Base-by-base conservation (phyloP, 768 basidiomycete species). In the Agaricus sinodeliciosus region DNA sequence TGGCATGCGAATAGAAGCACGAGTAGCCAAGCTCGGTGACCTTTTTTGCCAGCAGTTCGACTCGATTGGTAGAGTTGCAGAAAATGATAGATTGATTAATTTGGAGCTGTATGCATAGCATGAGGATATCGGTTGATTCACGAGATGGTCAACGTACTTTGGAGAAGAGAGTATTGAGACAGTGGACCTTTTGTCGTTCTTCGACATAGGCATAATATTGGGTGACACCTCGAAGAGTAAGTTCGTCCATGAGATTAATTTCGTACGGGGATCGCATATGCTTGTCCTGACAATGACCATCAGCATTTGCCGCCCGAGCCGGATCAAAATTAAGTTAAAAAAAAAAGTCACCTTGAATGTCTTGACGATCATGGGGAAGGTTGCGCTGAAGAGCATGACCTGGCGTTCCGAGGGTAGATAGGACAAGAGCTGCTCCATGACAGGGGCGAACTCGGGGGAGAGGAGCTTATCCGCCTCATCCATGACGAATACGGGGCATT, bases 31-130 rank as follows among this genome's bases (percentile, higher is more conserved):
- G 86, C 65, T 99, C 96, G 11, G 95, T 99, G 62, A 99, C 93
- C 74, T 99, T 99, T 76, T 98, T 97, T 56, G 95, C 95, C 61
- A 99, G 81, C 44, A 99, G 87, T 72, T 99, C 95, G 74, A 99
- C 95, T 54, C 95, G 93, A 77, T 97, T 96, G 63, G 95, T 99
- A 59, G 95, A 97, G 78, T 99, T 99, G 74, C 95, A 99, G 74
- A 99, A 99, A 67, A 99, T 99, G 73, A 99, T 98, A 55, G 95
- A 97, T 74, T 99, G 95, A 73, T 99, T 99, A 78, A 99, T 99
- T 94, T 98, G 95, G 47, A 99, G 83, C 92, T 97, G 66, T 11
- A 54, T 35, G 53, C 43, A 39, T 16, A 16, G 46, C 59, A 27
- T 56, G 55, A 44, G 48, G 53, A 43, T 3, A 16, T 18, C 9